Evolutionary conservation across 2,329 filamentous ascomycete species (phyloP).

Genomic region (Beauveria scarabaeidicola): DNA sequence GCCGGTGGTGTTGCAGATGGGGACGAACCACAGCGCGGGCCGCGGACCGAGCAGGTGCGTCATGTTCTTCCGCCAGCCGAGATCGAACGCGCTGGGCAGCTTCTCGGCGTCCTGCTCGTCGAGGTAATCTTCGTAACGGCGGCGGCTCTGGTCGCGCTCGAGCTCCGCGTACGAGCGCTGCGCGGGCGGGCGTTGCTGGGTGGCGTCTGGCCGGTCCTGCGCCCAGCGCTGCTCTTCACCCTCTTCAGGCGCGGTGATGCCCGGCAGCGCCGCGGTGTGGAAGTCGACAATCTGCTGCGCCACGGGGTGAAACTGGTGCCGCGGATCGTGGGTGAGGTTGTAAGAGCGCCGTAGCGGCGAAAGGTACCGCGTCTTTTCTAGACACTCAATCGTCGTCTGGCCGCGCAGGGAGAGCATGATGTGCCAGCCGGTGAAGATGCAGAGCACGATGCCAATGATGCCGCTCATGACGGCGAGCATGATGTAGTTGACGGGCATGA

Average conservation of each 20-base stretch:
- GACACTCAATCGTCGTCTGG: conserved; percentile 89
- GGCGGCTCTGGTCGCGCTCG: conserved; percentile 45
- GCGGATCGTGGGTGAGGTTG: conserved; percentile 48
- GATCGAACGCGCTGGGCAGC: conserved; percentile 87
- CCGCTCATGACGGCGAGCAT: conserved; percentile 78
- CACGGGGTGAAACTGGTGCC: conserved; percentile 42
- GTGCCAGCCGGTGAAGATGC: conserved; percentile 89
- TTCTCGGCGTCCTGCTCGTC: conserved; percentile 83
- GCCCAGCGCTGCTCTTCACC: conserved; percentile 51
- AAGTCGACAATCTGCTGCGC: conserved; percentile 70
- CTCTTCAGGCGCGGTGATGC: conserved; percentile 72
- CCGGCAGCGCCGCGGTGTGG: conserved; percentile 72
- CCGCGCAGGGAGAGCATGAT: conserved; percentile 69
- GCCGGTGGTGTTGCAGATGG: conserved; percentile 75
- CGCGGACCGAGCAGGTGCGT: conserved; percentile 70
- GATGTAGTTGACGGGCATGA: conserved; percentile 86
- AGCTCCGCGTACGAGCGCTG: conserved; percentile 46
- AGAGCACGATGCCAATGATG: conserved; percentile 83
- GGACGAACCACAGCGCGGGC: conserved; percentile 67
- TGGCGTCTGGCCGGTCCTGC: conserved; percentile 15
- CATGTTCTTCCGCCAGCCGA: conserved; percentile 75
- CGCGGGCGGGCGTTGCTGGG: conserved; percentile 22
- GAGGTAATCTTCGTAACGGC: conserved; percentile 62
- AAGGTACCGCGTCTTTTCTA: conserved; percentile 93
- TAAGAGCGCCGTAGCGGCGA: conserved; percentile 68